Conservation (phyloP, 2,329 filamentous ascomycete genomes). For the Gnomoniopsis sp. region DNA sequence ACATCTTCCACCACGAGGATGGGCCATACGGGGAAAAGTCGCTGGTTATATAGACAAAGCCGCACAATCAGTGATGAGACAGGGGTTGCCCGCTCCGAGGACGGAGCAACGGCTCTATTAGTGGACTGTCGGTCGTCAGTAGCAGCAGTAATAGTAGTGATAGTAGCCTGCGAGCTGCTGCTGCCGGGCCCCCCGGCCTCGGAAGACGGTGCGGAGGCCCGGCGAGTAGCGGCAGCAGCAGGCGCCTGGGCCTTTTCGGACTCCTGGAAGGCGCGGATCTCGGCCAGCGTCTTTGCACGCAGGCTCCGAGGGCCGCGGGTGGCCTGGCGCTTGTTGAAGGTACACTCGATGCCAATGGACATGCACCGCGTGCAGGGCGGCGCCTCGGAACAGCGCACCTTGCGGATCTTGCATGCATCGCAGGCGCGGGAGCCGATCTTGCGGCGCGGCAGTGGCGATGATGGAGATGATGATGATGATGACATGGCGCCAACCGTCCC, state of each 20-base stretch:
- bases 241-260: background rate
- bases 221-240: too few species aligned
- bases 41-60: conserved; percentile 45
- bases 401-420: conserved; percentile 51
- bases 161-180: conserved; percentile 1
- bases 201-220: background rate
- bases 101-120: conserved; percentile 15
- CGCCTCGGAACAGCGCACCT: conserved; percentile 46
- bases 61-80: conserved; percentile 26
- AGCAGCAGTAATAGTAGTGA: too few species aligned
- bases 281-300: conserved; percentile 40
- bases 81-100: conserved; percentile 19
- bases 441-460: conserved; percentile 18
- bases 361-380: conserved; percentile 44
- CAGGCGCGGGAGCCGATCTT: conserved; percentile 41
- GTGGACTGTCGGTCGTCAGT: background rate
- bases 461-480: too few species aligned
- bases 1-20: conserved; percentile 43
- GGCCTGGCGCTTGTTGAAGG: conserved; percentile 43
- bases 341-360: conserved; percentile 43
- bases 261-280: conserved; percentile 33
- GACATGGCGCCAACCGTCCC: background rate
- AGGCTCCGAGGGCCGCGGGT: conserved; percentile 44
- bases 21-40: conserved; percentile 50
- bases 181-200: background rate